These are phyloP conservation scores for Marchantia paleacea DNA, from an alignment of 225 moss, liverwort and hornwort genomes.

Conservation along the genomic window DNA sequence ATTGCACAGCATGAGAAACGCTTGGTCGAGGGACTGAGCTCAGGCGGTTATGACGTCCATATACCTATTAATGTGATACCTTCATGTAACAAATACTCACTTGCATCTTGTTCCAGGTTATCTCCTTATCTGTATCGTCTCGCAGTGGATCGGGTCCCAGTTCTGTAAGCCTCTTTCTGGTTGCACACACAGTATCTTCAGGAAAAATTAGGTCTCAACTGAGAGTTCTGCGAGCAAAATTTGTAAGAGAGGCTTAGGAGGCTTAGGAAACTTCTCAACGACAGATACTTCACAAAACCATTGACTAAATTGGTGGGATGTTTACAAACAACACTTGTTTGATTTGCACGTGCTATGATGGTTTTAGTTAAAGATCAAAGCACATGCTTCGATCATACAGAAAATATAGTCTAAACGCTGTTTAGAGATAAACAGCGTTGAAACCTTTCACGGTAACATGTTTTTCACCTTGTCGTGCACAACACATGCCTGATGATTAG, in stretches of 20 bases:
- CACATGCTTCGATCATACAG: background rate
- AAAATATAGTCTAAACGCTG: background rate
- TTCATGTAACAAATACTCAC: constrained; percentile 19
- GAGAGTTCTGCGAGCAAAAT: background rate
- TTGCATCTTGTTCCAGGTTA: constrained; percentile 81
- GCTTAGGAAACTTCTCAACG: too few relatives aligned
- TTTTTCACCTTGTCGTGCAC: background rate
- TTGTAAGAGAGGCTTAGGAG: background rate
- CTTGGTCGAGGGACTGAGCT: background rate
- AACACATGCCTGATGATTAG: background rate
- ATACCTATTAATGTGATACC: background rate
- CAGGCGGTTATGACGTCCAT: background rate
- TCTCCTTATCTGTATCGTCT: constrained; percentile 82
- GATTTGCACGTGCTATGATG: background rate
- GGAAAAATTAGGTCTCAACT: background rate
- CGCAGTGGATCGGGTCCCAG: constrained; percentile 84
- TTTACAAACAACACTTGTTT: too few relatives aligned
- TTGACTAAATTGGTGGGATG: too few relatives aligned
- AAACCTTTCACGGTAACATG: background rate
- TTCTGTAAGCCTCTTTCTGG: constrained; percentile 57
- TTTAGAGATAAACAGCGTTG: background rate
- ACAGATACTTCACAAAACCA: too few relatives aligned
- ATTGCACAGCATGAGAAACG: background rate
- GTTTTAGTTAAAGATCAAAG: background rate
- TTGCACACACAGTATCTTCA: background rate